Conservation (phyloP, 2,329 filamentous ascomycete species). For the Paramyrothecium roridum region DNA sequence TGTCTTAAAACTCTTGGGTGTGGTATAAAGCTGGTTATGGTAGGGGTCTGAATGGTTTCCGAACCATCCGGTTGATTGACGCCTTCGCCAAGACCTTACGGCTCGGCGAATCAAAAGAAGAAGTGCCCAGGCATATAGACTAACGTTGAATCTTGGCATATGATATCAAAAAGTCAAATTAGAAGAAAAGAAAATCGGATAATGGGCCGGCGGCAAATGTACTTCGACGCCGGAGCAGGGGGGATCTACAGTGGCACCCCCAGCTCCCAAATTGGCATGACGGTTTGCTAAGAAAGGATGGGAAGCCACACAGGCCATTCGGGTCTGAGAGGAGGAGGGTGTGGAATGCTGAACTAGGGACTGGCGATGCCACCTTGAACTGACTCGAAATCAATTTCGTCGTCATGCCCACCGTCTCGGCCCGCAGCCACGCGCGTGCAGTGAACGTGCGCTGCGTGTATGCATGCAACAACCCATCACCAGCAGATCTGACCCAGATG, state of each 20-base stretch:
- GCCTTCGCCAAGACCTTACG: not conserved
- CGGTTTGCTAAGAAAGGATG: not conserved
- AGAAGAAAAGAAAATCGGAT: not conserved
- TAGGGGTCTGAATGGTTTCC: not conserved
- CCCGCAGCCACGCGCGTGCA: not conserved
- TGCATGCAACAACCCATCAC: not conserved
- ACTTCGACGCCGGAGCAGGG: not conserved
- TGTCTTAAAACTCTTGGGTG: too few species aligned
- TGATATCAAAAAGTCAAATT: too few species aligned
- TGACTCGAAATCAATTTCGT: not conserved
- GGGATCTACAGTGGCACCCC: not conserved
- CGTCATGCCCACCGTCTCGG: not conserved
- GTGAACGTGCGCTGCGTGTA: not conserved
- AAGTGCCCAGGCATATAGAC: too few species aligned
- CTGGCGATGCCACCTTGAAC: not conserved
- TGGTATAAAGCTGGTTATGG: not conserved
- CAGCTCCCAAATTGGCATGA: not conserved
- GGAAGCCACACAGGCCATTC: not conserved
- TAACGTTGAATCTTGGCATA: too few species aligned
- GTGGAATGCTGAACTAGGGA: not conserved
- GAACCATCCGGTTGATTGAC: not conserved
- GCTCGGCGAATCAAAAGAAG: too few species aligned
- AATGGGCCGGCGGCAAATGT: not conserved
- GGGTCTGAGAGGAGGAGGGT: not conserved
- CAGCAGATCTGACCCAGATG: not conserved